These are phyloP conservation scores for Candida nanaspora DNA, from an alignment of 805 yeast genomes.

Conservation along the genomic window DNA sequence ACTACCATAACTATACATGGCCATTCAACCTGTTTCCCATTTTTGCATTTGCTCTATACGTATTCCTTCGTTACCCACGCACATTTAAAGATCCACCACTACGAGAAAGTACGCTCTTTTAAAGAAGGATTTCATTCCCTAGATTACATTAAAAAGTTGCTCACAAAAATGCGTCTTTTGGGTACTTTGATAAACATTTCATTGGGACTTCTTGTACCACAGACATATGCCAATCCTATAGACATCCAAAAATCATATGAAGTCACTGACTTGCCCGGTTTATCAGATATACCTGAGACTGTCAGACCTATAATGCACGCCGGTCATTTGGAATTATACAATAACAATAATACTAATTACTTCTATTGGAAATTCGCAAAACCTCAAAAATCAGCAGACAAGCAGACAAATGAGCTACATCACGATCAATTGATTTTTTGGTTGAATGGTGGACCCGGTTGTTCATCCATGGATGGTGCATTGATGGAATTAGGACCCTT, in stretches of 20 bases:
- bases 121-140: too few species aligned
- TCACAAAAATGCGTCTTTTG: too few species aligned
- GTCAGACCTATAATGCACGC: slow-evolving; percentile 51
- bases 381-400: slow-evolving; percentile 4
- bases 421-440: slow-evolving; percentile 50
- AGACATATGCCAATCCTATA: background rate
- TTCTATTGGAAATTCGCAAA: slow-evolving; percentile 70
- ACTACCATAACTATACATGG: too few species aligned
- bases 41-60: too few species aligned
- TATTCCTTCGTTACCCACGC: too few species aligned
- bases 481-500: slow-evolving; percentile 89
- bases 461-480: slow-evolving; percentile 97
- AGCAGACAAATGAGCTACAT: background rate
- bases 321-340: slow-evolving; percentile 55
- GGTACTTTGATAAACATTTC: background rate
- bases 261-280: slow-evolving; percentile 21
- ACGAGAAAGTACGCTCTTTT: too few species aligned
- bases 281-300: slow-evolving; percentile 10
- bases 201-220: background rate
- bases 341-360: slow-evolving; percentile 47
- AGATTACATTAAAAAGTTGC: too few species aligned
- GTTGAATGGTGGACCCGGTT: slow-evolving; percentile 98
- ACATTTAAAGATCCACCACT: too few species aligned
- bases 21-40: too few species aligned
- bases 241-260: slow-evolving; percentile 5